These are phyloP conservation scores for Mycocentrospora acerina DNA, from an alignment of 2,329 filamentous ascomycete genomes.

Conservation along the genomic window DNA sequence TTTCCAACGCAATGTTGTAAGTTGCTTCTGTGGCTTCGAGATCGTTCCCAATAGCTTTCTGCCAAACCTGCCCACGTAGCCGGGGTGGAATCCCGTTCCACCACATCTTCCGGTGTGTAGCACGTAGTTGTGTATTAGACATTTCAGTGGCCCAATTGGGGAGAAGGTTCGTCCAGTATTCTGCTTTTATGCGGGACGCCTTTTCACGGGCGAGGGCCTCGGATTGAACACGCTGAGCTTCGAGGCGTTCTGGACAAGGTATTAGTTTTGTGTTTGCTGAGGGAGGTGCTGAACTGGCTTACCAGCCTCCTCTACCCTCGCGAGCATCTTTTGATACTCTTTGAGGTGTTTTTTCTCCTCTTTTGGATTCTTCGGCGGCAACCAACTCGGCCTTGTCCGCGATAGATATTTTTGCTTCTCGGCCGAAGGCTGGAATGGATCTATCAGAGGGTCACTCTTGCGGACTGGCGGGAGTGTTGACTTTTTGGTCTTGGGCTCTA, in stretches of 20 bases:
- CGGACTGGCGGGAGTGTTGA: conserved; percentile 63
- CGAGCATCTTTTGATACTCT: conserved; percentile 83
- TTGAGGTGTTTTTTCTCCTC: conserved; percentile 89
- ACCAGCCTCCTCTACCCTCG: conserved; percentile 60
- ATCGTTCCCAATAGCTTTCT: conserved; percentile 71
- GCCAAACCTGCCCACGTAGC: conserved; percentile 70
- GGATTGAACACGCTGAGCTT: conserved; percentile 47
- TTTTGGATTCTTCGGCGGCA: conserved; percentile 82
- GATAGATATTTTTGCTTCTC: conserved; percentile 84
- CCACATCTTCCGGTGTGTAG: conserved; percentile 66
- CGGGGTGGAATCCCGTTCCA: conserved; percentile 76
- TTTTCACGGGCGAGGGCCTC: conserved; percentile 54
- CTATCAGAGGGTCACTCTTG: conserved; percentile 78
- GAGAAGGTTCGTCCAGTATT: conserved; percentile 74
- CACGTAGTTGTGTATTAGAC: conserved; percentile 37
- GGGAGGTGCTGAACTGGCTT: conserved; percentile 20
- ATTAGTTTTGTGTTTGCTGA: conserved; percentile 11
- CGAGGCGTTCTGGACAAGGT: conserved; percentile 28
- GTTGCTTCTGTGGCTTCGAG: conserved; percentile 67
- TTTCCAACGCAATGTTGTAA: conserved; percentile 68
- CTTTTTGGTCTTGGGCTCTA: conserved; percentile 52
- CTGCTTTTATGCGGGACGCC: conserved; percentile 51
- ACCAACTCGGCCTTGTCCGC: conserved; percentile 75
- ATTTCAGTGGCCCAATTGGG: conserved; percentile 75
- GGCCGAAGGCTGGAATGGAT: conserved; percentile 79